Evolutionary conservation across 2,329 filamentous ascomycete genomes (phyloP).

Genomic region (Sordariomycetes sp.): DNA sequence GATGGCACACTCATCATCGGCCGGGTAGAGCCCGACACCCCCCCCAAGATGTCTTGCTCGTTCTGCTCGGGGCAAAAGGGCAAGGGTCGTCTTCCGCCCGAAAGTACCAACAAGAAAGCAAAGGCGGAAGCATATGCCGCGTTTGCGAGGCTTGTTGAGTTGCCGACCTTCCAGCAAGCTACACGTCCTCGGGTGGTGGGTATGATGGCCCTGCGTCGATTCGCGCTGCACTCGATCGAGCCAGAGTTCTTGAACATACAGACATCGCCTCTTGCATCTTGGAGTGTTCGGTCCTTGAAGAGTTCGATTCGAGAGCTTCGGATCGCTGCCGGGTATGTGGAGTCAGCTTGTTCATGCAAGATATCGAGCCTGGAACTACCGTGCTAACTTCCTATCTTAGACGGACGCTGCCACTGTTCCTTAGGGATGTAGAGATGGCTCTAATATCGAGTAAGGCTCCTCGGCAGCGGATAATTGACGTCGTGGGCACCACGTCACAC

Average conservation of each 20-base stretch:
- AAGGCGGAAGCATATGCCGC: conserved; percentile 26
- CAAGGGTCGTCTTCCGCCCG: not conserved
- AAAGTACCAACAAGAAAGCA: conserved; percentile 2
- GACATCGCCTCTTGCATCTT: conserved; percentile 57
- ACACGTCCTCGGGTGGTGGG: conserved; percentile 53
- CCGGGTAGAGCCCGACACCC: not conserved
- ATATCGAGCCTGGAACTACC: conserved; percentile 4
- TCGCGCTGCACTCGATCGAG: conserved; percentile 54
- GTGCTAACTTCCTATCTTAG: conserved; percentile 20
- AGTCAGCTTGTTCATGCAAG: not conserved
- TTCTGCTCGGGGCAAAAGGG: not conserved
- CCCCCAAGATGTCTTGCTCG: not conserved
- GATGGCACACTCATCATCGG: conserved; percentile 25
- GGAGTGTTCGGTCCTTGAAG: conserved; percentile 67
- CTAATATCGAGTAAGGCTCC: conserved; percentile 8
- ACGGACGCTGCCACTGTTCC: conserved; percentile 52
- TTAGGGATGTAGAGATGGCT: conserved; percentile 19
- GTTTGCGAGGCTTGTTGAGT: conserved; percentile 31
- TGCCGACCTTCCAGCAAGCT: conserved; percentile 33
- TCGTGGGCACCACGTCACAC: conserved; percentile 2
- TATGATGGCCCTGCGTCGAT: conserved; percentile 56
- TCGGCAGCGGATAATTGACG: conserved; percentile 9
- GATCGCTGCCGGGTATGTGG: conserved; percentile 56
- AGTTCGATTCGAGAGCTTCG: conserved; percentile 79
- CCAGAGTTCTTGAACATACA: conserved; percentile 51